Evolutionary conservation across 768 basidiomycete genomes (phyloP), one percentile per base, ranked within the genome.

Genomic region (Lyophyllum decastes): DNA sequence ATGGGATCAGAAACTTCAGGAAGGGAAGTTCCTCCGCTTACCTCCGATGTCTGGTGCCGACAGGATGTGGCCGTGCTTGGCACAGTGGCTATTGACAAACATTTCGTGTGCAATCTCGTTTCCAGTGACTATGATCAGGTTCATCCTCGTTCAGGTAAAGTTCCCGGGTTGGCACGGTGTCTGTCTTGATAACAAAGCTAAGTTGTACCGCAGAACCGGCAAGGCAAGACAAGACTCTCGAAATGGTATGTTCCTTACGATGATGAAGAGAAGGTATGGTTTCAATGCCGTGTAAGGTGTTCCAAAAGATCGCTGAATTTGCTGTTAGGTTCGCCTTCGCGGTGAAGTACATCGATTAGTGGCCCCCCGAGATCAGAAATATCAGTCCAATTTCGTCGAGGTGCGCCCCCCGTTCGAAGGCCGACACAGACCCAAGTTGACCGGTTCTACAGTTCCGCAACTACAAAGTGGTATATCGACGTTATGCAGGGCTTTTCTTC

Each of bases 171-270:
- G 8, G 53, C 21, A 30, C 12, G 24, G 12, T 48, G 0, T 22
- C 16, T 30, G 27, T 19, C 4, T 26, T 43, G n/a, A 27, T 33
- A 17, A 27, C 45, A 33, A 21, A 16, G 33, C 48, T 19, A 45
- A 61, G 14, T 57, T 30, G n/a, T 21, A n/a, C 10, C 43, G 4
- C 64, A 98, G 95, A 98, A 98, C 71, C 87, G 96, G 40, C 97
- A 99, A 77, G 97, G 97, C 17, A 99, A 99, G 78, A 98, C 96
- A 2, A 82, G 97, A 55, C 73, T 98, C 49, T 95, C 94, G 10
- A 98, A 98, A 74, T 99, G 96, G 96, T 98, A 98, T 77, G 93
- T 93, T 25, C 97, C 97, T 1, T 98, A 95, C 64, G 95, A 98
- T 65, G 97, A 99, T 69, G 97, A 99, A 65, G 97, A 98, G 81